phyloP scores from a whole-genome alignment of 2,329 filamentous ascomycete genomes.

The Talaromyces verruculosus region DNA sequence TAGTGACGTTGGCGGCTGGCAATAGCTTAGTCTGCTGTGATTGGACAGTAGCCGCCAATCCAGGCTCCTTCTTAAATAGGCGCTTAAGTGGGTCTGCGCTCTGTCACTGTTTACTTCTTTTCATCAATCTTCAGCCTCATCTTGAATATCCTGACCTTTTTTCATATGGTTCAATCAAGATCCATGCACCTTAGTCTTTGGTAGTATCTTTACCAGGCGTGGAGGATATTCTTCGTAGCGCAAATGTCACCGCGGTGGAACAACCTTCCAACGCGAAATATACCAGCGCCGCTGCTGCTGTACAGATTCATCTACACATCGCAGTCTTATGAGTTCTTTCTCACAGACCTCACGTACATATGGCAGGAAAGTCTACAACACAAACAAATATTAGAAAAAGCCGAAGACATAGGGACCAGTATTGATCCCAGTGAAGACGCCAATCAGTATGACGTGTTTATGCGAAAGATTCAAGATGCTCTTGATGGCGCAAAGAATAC shows the following conservation, averaged over 20 bases:
- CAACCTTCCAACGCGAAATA: constrained; percentile 32
- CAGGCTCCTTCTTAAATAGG: constrained; percentile 4
- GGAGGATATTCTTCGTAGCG: background rate
- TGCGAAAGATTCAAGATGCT: constrained; percentile 56
- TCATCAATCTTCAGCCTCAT: too few relatives aligned
- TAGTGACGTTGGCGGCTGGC: constrained; percentile 17
- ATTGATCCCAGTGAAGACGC: constrained; percentile 61
- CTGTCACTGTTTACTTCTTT: constrained; percentile 8
- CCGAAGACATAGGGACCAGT: constrained; percentile 51
- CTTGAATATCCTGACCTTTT: background rate
- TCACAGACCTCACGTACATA: constrained; percentile 60
- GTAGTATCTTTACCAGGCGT: background rate
- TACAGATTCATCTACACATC: constrained; percentile 37
- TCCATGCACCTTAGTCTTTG: background rate
- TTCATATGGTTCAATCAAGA: background rate
- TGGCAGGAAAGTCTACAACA: constrained; percentile 56
- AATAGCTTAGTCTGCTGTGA: constrained; percentile 17
- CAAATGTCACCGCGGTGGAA: constrained; percentile 40
- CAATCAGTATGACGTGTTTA: constrained; percentile 56
- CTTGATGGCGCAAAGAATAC: constrained; percentile 39
- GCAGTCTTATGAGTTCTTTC: constrained; percentile 51
- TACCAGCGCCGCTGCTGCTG: constrained; percentile 38
- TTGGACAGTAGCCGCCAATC: constrained; percentile 26
- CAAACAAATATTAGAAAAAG: constrained; percentile 50
- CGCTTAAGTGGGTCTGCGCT: constrained; percentile 9